phyloP scores from a whole-genome alignment of 2,329 filamentous ascomycete species.

The Cladobotryum mycophilum region DNA sequence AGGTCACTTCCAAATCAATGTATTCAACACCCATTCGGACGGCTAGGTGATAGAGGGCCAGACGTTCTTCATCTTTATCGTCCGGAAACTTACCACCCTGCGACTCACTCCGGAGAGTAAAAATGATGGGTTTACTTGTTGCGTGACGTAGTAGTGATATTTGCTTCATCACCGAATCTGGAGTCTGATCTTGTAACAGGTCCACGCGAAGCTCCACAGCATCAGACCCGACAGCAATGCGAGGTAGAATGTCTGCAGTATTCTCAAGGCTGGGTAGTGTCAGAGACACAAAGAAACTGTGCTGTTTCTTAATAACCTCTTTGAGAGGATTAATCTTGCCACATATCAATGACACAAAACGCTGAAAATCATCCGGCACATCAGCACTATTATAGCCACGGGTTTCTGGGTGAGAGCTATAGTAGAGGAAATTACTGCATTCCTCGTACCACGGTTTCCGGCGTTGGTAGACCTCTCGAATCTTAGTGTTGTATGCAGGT shows the following conservation, averaged over 20 bases:
- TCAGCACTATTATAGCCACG: slow-evolving; percentile 16
- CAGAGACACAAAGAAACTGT: slow-evolving; percentile 89
- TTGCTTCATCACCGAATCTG: slow-evolving; percentile 76
- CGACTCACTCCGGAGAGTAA: slow-evolving; percentile 77
- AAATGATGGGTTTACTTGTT: slow-evolving; percentile 76
- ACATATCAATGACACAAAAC: slow-evolving; percentile 35
- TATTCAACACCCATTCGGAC: slow-evolving; percentile 85
- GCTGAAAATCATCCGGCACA: slow-evolving; percentile 30
- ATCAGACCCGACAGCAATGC: slow-evolving; percentile 77
- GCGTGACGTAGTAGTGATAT: slow-evolving; percentile 69
- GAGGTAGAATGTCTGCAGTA: slow-evolving; percentile 58
- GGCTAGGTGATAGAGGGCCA: slow-evolving; percentile 70
- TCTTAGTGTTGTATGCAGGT: slow-evolving; percentile 88
- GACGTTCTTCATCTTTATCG: slow-evolving; percentile 60
- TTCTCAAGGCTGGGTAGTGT: slow-evolving; percentile 70
- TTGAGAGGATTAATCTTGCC: slow-evolving; percentile 40
- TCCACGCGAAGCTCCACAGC: slow-evolving; percentile 94
- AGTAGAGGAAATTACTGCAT: slow-evolving; percentile 92
- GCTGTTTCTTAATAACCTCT: slow-evolving; percentile 45
- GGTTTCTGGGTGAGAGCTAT: slow-evolving; percentile 59
- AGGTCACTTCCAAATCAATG: slow-evolving; percentile 85
- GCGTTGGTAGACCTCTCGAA: slow-evolving; percentile 82
- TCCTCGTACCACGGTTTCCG: slow-evolving; percentile 84
- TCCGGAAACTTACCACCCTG: slow-evolving; percentile 90
- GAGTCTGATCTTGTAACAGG: slow-evolving; percentile 67